Base-by-base conservation (phyloP, 2,329 filamentous ascomycete species). In the Fusarium humuli region DNA sequence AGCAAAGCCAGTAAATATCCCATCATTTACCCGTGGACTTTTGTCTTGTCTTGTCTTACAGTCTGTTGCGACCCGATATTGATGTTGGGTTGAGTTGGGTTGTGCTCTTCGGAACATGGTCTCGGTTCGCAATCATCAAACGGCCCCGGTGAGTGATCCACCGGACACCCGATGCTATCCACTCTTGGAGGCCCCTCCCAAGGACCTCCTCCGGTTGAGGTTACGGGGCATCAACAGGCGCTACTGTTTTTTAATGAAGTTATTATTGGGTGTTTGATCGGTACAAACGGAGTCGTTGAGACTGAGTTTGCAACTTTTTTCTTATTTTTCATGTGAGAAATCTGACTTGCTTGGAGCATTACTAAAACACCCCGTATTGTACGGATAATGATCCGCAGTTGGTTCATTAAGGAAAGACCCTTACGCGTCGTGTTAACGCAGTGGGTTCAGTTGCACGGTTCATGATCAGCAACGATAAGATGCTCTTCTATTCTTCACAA, bases 71-170 rank as follows among this genome's bases (percentile, higher is more conserved):
- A 55, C 48, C 56, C 49, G 53, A 53, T 65, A 52, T 52, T 29
- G n/a, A 52, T 22, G 32, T 52, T 41, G 49, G 49, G 34, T 52
- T 52, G 32, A 52, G 22, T 52, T 52, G 48, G 48, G 53, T 65
- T 50, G 62, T 65, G 54, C 53, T 65, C 34, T 65, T 60, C 60
- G 62, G 61, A 66, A 66, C 61, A 60, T 63, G 65, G 62, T 61
- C 64, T 67, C 63, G 64, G 62, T 62, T 67, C 62, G 29, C 57
- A 57, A 65, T 65, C 62, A 67, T 48, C 57, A 57, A 67, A 57
- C 55, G 50, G 65, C 57, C 65, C 67, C 67, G 67, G 66, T 22
- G 53, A 57, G 30, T 3, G 32, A 25, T 56, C 67, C 67, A 70
- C 57, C 42, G 23, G 37, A 20, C 49, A 67, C 57, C 67, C 67